These are phyloP conservation scores for Mycena albidolilacea DNA, from an alignment of 768 basidiomycete species.

Conservation along the genomic window DNA sequence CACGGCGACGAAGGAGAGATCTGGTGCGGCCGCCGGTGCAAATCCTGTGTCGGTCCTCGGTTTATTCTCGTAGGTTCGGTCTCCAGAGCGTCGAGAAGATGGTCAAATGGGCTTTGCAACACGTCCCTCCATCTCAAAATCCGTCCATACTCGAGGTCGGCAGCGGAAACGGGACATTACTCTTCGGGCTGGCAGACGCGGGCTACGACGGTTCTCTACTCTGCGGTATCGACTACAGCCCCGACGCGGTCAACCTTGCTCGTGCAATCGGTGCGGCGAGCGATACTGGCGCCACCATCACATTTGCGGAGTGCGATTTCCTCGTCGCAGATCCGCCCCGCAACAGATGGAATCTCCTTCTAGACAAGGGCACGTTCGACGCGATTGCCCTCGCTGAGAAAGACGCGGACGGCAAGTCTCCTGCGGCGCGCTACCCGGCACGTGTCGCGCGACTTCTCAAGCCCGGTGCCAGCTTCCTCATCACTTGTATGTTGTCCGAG, in stretches of 20 bases:
- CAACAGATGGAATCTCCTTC: constrained; percentile 76
- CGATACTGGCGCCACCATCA: constrained; percentile 59
- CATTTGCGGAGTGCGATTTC: constrained; percentile 77
- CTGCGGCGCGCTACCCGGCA: constrained; percentile 71
- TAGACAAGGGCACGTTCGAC: constrained; percentile 94
- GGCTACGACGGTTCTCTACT: constrained; percentile 71
- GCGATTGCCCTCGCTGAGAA: constrained; percentile 83
- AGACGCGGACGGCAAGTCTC: constrained; percentile 66
- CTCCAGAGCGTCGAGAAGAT: constrained; percentile 82
- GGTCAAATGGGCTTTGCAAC: constrained; percentile 77
- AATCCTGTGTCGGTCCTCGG: neutral
- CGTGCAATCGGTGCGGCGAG: constrained; percentile 63
- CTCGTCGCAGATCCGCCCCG: constrained; percentile 66
- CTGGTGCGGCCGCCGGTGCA: constrained; percentile 62
- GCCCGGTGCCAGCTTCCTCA: constrained; percentile 79
- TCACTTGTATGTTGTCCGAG: constrained; percentile 74
- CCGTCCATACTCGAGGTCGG: constrained; percentile 83
- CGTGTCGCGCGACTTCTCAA: constrained; percentile 71
- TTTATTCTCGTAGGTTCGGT: constrained; percentile 76
- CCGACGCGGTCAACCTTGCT: constrained; percentile 77
- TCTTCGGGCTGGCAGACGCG: constrained; percentile 78
- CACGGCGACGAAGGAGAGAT: constrained; percentile 89
- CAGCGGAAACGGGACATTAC: constrained; percentile 83
- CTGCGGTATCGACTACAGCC: constrained; percentile 84
- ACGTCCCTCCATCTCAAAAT: constrained; percentile 63